phyloP scores from a whole-genome alignment of 2,329 filamentous ascomycete genomes.

The Macrophomina tecta region DNA sequence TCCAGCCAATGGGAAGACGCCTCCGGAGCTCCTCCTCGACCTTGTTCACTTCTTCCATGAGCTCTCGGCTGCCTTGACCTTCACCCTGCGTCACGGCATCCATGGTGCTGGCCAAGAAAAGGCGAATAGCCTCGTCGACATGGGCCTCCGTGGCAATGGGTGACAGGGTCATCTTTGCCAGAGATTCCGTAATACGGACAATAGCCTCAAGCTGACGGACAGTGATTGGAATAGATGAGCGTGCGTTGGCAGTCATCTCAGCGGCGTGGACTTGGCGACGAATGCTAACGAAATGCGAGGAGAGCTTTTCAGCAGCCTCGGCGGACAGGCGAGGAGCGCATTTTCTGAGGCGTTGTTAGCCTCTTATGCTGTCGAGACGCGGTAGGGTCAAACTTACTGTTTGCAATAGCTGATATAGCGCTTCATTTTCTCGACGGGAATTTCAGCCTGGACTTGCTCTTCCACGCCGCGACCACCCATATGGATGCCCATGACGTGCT shows the following conservation, averaged over 20 bases:
- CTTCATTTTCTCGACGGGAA: constrained; percentile 95
- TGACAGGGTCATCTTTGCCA: constrained; percentile 88
- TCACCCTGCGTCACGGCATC: constrained; percentile 93
- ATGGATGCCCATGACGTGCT: constrained; percentile 96
- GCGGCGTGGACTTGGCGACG: constrained; percentile 90
- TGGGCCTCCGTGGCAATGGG: constrained; percentile 88
- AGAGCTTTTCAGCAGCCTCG: constrained; percentile 93
- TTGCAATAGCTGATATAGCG: constrained; percentile 97
- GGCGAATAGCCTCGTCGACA: constrained; percentile 94
- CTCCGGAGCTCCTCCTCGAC: constrained; percentile 89
- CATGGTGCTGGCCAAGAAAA: constrained; percentile 97
- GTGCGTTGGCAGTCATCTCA: constrained; percentile 86
- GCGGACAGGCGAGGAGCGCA: constrained; percentile 90
- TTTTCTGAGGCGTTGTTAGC: constrained; percentile 62
- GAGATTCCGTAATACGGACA: constrained; percentile 91
- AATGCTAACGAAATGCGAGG: constrained; percentile 96
- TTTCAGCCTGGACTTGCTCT: constrained; percentile 83
- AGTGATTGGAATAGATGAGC: constrained; percentile 95
- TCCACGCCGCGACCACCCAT: constrained; percentile 87
- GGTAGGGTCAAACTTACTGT: constrained; percentile 65
- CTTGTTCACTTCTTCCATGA: constrained; percentile 87
- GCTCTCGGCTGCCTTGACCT: constrained; percentile 77
- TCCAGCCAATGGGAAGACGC: constrained; percentile 92
- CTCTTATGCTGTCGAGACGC: not conserved
- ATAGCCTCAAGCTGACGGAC: constrained; percentile 89